These are phyloP conservation scores for Grigorovia jiainica DNA, from an alignment of 805 yeast genomes.

Conservation along the genomic window DNA sequence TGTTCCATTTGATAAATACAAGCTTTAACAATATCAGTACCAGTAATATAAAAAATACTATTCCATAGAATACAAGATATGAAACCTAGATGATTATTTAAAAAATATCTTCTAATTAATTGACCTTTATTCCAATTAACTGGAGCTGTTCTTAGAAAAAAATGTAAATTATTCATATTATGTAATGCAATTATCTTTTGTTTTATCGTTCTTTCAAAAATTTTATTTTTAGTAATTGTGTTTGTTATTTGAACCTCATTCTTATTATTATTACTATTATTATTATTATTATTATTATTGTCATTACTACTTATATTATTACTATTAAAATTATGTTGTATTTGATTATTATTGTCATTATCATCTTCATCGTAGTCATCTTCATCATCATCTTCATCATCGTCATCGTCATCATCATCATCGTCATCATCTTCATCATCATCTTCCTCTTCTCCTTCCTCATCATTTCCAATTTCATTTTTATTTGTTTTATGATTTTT, in stretches of 20 bases:
- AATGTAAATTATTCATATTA: conserved; percentile 63
- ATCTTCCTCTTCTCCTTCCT: not conserved
- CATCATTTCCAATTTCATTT: not conserved
- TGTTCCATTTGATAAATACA: conserved; percentile 80
- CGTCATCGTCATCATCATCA: not conserved
- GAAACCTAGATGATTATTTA: conserved; percentile 84
- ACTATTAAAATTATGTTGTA: not conserved
- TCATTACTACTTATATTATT: not conserved
- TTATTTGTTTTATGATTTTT: not conserved
- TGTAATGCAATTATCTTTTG: not conserved
- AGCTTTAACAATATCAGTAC: conserved; percentile 92
- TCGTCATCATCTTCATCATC: not conserved
- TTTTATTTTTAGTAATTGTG: no score
- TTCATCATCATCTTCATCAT: not conserved
- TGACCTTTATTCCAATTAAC: conserved; percentile 88
- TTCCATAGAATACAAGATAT: conserved; percentile 93
- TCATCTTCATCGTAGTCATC: not conserved
- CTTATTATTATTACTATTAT: not conserved
- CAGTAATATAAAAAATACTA: conserved; percentile 80
- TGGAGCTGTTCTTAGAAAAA: conserved; percentile 87
- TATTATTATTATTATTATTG: not conserved
- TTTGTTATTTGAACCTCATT: no score
- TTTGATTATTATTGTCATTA: not conserved
- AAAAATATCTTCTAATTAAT: conserved; percentile 72
- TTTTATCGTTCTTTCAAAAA: not conserved